A percentile compares a stretch with the other conserved stretches of the same genome.
These are phyloP conservation scores for Pyrenophora seminiperda DNA, from an alignment of 2,329 filamentous ascomycete species.

Conservation along the genomic window DNA sequence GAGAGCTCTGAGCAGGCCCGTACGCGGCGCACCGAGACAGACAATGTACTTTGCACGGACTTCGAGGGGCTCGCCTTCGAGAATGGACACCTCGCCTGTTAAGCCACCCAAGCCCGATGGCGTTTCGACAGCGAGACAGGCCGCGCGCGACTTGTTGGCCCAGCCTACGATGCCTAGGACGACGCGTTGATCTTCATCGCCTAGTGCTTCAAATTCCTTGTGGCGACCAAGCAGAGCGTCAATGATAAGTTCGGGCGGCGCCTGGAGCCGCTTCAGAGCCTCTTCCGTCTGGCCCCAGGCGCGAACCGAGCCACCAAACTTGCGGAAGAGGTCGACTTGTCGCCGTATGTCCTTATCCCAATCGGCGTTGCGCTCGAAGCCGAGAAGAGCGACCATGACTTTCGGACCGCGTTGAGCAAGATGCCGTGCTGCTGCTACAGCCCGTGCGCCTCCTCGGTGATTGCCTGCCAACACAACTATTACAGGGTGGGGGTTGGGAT, in stretches of 20 bases:
- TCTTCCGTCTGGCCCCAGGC: slow-evolving; percentile 64
- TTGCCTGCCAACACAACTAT: slow-evolving; percentile 91
- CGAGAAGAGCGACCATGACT: slow-evolving; percentile 81
- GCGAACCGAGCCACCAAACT: slow-evolving; percentile 76
- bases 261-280: slow-evolving; percentile 60
- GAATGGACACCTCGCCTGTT: slow-evolving; percentile 61
- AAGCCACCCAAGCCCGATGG: slow-evolving; percentile 86
- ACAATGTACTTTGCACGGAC: slow-evolving; percentile 83
- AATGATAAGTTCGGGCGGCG: slow-evolving; percentile 78
- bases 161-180: slow-evolving; percentile 91
- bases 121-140: slow-evolving; percentile 85
- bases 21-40: slow-evolving; percentile 84
- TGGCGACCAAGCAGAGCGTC: slow-evolving; percentile 88
- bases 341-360: slow-evolving; percentile 79
- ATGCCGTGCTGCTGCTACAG: slow-evolving; percentile 84
- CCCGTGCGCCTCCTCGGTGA: slow-evolving; percentile 83
- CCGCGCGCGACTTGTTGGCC: slow-evolving; percentile 85
- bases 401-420: slow-evolving; percentile 81
- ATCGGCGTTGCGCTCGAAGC: slow-evolving; percentile 80
- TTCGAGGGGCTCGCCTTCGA: slow-evolving; percentile 78
- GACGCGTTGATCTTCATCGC: slow-evolving; percentile 78
- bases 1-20: slow-evolving; percentile 79
- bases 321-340: slow-evolving; percentile 82
- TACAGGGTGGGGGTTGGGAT: slow-evolving; percentile 58
- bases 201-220: slow-evolving; percentile 84